phyloP scores from a whole-genome alignment of 805 yeast genomes.

The Monosporozyma unispora region DNA sequence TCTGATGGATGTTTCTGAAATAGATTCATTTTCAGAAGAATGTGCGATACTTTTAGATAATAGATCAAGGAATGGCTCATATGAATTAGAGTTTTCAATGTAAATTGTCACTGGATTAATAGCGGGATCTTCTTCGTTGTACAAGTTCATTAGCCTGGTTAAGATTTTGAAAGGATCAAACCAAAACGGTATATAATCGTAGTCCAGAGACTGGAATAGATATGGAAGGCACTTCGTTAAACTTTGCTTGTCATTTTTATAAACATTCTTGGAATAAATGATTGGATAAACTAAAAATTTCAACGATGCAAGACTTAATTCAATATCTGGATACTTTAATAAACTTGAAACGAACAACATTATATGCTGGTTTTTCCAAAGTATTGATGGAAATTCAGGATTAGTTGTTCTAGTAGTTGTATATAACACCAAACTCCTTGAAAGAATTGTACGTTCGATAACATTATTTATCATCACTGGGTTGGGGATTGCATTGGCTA shows the following conservation, averaged over 20 bases:
- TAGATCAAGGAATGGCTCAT: conserved; percentile 18
- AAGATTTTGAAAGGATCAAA: conserved; percentile 25
- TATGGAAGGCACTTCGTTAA: conserved; percentile 20
- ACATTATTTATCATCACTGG: conserved; percentile 16
- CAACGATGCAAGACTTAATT: conserved; percentile 18
- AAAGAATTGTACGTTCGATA: conserved; percentile 12
- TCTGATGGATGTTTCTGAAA: conserved; percentile 15
- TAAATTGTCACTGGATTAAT: conserved; percentile 22
- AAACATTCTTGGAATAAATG: conserved; percentile 6
- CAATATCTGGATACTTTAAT: conserved; percentile 15
- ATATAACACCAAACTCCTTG: conserved; percentile 14
- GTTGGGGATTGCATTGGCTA: conserved; percentile 14
- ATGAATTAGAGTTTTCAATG: conserved; percentile 18
- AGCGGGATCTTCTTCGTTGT: conserved; percentile 17
- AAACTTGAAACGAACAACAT: conserved; percentile 17
- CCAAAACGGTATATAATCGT: conserved; percentile 25
- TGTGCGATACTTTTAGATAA: conserved; percentile 18
- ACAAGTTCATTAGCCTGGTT: conserved; percentile 14
- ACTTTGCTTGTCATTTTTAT: conserved; percentile 10
- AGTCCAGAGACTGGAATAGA: conserved; percentile 20
- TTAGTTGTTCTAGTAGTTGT: background rate
- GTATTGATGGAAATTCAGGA: background rate
- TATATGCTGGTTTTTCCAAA: conserved; percentile 13
- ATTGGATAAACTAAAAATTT: conserved; percentile 15
- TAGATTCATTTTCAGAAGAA: conserved; percentile 10